Evolutionary conservation across 2,329 filamentous ascomycete genomes (phyloP).

Genomic region (Cryphonectria parasitica): DNA sequence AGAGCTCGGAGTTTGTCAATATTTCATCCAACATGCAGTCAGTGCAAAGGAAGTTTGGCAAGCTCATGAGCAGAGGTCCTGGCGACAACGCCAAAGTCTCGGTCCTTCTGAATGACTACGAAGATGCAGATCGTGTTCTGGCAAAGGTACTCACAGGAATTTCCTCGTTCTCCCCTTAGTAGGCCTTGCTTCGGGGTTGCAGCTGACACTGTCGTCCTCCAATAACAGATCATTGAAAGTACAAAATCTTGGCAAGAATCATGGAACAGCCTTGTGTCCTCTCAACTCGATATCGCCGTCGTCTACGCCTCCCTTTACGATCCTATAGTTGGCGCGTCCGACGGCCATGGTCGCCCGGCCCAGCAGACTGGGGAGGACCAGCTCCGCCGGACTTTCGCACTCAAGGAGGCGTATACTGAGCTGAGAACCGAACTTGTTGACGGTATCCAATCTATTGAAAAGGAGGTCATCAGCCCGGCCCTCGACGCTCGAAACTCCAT

Average conservation of each 20-base stretch:
- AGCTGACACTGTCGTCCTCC: background rate
- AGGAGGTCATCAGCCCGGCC: conserved; percentile 70
- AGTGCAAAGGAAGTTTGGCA: conserved; percentile 75
- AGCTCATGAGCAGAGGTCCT: conserved; percentile 67
- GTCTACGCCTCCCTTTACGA: conserved; percentile 76
- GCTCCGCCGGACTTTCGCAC: conserved; percentile 65
- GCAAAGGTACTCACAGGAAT: conserved; percentile 57
- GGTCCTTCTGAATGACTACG: conserved; percentile 76
- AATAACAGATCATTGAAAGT: conserved; percentile 70
- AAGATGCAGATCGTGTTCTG: conserved; percentile 76
- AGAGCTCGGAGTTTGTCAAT: background rate
- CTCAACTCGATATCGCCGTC: conserved; percentile 68
- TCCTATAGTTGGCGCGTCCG: conserved; percentile 70
- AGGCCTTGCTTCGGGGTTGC: background rate
- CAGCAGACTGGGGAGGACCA: conserved; percentile 64
- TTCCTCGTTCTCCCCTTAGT: conserved; percentile 5
- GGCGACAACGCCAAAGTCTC: conserved; percentile 79
- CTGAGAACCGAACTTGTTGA: conserved; percentile 72
- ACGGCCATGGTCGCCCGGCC: conserved; percentile 58
- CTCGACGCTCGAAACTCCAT: conserved; percentile 70
- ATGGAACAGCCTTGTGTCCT: conserved; percentile 73
- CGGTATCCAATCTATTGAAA: conserved; percentile 73
- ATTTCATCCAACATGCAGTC: conserved; percentile 60
- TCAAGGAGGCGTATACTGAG: conserved; percentile 71
- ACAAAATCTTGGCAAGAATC: conserved; percentile 77